Conservation (phyloP, 2,329 filamentous ascomycete species). For the Nemania diffusa region DNA sequence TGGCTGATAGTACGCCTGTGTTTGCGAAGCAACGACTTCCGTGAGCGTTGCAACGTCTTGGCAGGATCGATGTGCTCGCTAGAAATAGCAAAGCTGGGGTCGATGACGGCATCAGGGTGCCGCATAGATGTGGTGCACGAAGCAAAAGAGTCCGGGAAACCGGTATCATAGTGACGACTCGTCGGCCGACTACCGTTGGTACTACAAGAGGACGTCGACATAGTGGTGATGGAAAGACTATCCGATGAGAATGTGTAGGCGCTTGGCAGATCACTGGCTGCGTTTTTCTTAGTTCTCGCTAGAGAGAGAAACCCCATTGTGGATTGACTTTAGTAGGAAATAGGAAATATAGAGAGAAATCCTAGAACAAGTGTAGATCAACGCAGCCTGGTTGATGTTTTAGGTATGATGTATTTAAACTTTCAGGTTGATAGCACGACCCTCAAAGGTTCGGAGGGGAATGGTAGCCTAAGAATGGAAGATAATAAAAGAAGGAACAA, state of each 20-base stretch:
- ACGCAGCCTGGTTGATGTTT: slow-evolving; percentile 20
- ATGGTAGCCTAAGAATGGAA: not conserved
- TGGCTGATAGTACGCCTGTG: slow-evolving; percentile 60
- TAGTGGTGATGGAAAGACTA: slow-evolving; percentile 36
- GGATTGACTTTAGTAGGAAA: not conserved
- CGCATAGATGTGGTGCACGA: slow-evolving; percentile 68
- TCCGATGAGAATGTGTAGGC: slow-evolving; percentile 33
- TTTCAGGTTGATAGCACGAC: slow-evolving; percentile 1
- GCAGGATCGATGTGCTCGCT: slow-evolving; percentile 62
- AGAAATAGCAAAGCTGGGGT: slow-evolving; percentile 65
- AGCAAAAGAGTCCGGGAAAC: slow-evolving; percentile 51
- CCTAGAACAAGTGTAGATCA: slow-evolving; percentile 14
- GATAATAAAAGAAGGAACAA: slow-evolving; percentile 1
- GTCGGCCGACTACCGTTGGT: slow-evolving; percentile 44
- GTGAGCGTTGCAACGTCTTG: slow-evolving; percentile 56
- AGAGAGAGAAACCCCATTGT: slow-evolving; percentile 25
- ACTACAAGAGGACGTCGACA: slow-evolving; percentile 44
- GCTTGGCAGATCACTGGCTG: slow-evolving; percentile 15
- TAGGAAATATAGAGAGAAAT: not conserved
- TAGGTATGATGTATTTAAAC: slow-evolving; percentile 6
- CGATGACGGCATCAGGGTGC: slow-evolving; percentile 70
- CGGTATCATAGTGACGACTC: slow-evolving; percentile 49
- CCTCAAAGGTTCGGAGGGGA: slow-evolving; percentile 11
- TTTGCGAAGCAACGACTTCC: slow-evolving; percentile 59
- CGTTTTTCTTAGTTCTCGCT: slow-evolving; percentile 37